Evolutionary conservation across 2,329 filamentous ascomycete genomes (phyloP), one percentile per base, ranked within the genome.

Genomic region (Didymellaceae sp.): DNA sequence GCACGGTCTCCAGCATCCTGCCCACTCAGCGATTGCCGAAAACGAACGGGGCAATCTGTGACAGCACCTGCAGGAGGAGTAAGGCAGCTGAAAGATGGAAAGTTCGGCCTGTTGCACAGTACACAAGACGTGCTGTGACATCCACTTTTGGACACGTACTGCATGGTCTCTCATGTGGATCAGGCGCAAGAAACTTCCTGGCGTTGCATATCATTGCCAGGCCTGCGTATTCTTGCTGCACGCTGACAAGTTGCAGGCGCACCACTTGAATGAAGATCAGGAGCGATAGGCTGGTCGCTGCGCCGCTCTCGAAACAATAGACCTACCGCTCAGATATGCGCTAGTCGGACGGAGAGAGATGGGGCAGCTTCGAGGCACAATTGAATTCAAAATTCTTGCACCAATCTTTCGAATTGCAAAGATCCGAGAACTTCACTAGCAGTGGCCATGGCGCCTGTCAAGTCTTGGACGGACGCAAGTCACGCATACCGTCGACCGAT

Each of bases 201-300:
- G 50, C 50, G 34, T 44, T 48, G 50, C 48, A 46, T 38, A 52
- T 52, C 48, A 46, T 43, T 46, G 38, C 48, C 43, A 33, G 37
- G 37, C 32, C 17, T 38, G 39, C 50, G 40, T 28, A 48, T 40
- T 43, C 21, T 16, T 43, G 38, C 49, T 42, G 49, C 49, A 39
- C 30, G 44, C 43, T 53, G 44, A 39, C 33, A 31, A 44, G 33
- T 46, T 33, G 43, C 48, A 52, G 37, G 42, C 25, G 22, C 34
- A 39, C 33, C 18, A 24, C 34, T 40, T 21, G 44, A 48, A 34
- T 21, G 44, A 48, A 34, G 17, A 38, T 32, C 20, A 22, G 11
- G 16, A 18, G 22, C 42, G 39, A 38, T 38, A 46, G 43, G 43
- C 49, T 43, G 22, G 25, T 35, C 11, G 39, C 38, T 39, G 25